Percentiles rank a stretch among this genome's conserved stretches.
These are phyloP conservation scores for Scedosporium aurantiacum DNA, from an alignment of 2,329 filamentous ascomycete species.

Conservation along the genomic window DNA sequence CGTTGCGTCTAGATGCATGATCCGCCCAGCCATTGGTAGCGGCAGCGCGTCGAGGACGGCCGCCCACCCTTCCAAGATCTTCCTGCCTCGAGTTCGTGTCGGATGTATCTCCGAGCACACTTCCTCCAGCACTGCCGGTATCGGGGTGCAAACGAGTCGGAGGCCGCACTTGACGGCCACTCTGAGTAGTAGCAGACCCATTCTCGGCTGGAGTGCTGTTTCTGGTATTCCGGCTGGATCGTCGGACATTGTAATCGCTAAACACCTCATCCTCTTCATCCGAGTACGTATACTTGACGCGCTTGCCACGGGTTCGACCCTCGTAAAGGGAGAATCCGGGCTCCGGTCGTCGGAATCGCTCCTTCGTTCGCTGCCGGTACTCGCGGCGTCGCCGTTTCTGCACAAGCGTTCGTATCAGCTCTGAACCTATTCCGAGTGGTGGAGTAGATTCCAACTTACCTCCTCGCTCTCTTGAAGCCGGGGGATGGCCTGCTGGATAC, in stretches of 20 bases:
- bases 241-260: conserved; percentile 45
- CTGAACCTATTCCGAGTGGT: neutral
- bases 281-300: conserved; percentile 91
- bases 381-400: conserved; percentile 89
- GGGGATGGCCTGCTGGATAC: conserved; percentile 69
- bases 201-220: conserved; percentile 61
- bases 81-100: conserved; percentile 13
- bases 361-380: conserved; percentile 76
- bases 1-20: neutral
- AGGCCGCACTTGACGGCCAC: conserved; percentile 72
- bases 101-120: conserved; percentile 32
- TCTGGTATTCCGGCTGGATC: conserved; percentile 64
- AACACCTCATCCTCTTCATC: conserved; percentile 70
- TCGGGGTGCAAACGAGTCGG: conserved; percentile 56
- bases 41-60: conserved; percentile 39
- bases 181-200: conserved; percentile 61
- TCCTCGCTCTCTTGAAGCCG: conserved; percentile 91
- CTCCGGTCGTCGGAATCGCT: conserved; percentile 78
- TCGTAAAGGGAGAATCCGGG: conserved; percentile 90
- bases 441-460: conserved; percentile 33
- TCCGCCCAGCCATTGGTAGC: conserved; percentile 32
- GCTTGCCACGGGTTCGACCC: conserved; percentile 89
- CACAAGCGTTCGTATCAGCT: conserved; percentile 10
- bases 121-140: conserved; percentile 34
- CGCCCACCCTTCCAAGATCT: conserved; percentile 24